Evolutionary conservation across 2,329 filamentous ascomycete genomes (phyloP).

Genomic region (Aspergillus aculeatus): DNA sequence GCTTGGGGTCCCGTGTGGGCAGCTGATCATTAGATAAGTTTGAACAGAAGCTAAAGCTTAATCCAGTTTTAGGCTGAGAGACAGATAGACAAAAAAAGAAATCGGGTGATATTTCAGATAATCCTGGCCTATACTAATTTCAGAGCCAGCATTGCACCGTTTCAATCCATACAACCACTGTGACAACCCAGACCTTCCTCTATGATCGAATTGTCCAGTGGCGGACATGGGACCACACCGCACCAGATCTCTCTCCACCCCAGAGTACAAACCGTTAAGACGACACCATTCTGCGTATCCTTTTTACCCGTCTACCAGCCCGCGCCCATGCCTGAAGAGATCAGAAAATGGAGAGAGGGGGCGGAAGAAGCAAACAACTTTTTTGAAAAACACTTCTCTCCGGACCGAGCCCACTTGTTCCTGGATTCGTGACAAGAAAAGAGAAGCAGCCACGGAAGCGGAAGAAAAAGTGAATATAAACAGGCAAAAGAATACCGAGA

Average conservation of each 20-base stretch:
- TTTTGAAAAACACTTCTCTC: constrained; percentile 11
- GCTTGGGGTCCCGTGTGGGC: background rate
- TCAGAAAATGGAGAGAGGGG: background rate
- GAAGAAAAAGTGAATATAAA: background rate
- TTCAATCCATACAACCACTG: constrained; percentile 21
- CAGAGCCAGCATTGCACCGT: constrained; percentile 29
- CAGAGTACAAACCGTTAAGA: constrained; percentile 4
- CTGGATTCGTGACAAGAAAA: constrained; percentile 8
- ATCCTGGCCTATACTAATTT: constrained; percentile 31
- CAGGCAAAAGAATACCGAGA: constrained; percentile 16
- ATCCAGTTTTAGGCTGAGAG: background rate
- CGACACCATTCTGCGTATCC: constrained; percentile 10
- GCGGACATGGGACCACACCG: constrained; percentile 12
- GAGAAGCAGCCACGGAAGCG: background rate
- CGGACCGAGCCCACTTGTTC: constrained; percentile 4
- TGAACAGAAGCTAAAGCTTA: background rate
- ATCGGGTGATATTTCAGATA: constrained; percentile 33
- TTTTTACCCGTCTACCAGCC: background rate
- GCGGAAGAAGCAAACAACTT: background rate
- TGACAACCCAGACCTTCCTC: constrained; percentile 23
- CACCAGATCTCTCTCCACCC: constrained; percentile 12
- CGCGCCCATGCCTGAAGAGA: background rate
- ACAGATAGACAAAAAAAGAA: constrained; percentile 19
- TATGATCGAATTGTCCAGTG: constrained; percentile 17
- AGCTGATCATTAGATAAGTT: background rate